Evolutionary conservation across 1,284 basidiomycete genomes (phyloP).

Genomic region (Schizophyllum commune): DNA sequence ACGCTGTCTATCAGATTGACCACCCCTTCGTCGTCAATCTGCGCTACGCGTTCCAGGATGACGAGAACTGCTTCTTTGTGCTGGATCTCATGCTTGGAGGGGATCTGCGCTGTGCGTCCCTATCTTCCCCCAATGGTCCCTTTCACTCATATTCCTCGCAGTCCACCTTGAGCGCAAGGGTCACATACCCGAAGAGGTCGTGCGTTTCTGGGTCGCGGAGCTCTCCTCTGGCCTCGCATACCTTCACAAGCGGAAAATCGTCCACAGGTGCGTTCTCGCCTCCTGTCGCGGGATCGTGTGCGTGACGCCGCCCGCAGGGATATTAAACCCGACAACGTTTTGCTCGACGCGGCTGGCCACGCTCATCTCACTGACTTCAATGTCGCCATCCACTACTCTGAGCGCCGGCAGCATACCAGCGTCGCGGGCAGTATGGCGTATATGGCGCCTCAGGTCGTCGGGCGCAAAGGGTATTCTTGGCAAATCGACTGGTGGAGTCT

Average conservation of each 20-base stretch:
- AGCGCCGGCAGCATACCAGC: constrained; percentile 77
- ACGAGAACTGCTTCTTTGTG: constrained; percentile 97
- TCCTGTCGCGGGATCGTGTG: constrained; percentile 15
- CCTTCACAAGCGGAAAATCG: constrained; percentile 86
- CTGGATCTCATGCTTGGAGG: constrained; percentile 95
- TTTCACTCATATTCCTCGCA: constrained; percentile 22
- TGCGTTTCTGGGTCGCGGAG: constrained; percentile 89
- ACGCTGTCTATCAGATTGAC: constrained; percentile 59
- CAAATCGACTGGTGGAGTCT: constrained; percentile 95
- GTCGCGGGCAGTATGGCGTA: constrained; percentile 98
- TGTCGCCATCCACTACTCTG: constrained; percentile 95
- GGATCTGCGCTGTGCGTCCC: constrained; percentile 77
- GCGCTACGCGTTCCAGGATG: constrained; percentile 96
- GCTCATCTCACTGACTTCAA: constrained; percentile 98
- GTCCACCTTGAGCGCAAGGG: constrained; percentile 86
- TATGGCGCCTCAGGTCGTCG: constrained; percentile 94
- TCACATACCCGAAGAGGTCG: constrained; percentile 70
- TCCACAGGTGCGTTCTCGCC: constrained; percentile 68
- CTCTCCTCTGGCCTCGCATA: constrained; percentile 82
- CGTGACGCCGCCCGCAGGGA: constrained; percentile 51
- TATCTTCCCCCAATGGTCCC: constrained; percentile 5
- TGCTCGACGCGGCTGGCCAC: constrained; percentile 88
- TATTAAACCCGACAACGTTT: constrained; percentile 94
- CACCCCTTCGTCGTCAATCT: constrained; percentile 92
- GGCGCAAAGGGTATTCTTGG: constrained; percentile 75